phyloP scores from a whole-genome alignment of 495 filamentous ascomycete genomes.

The Amphirosellinia nigrospora region DNA sequence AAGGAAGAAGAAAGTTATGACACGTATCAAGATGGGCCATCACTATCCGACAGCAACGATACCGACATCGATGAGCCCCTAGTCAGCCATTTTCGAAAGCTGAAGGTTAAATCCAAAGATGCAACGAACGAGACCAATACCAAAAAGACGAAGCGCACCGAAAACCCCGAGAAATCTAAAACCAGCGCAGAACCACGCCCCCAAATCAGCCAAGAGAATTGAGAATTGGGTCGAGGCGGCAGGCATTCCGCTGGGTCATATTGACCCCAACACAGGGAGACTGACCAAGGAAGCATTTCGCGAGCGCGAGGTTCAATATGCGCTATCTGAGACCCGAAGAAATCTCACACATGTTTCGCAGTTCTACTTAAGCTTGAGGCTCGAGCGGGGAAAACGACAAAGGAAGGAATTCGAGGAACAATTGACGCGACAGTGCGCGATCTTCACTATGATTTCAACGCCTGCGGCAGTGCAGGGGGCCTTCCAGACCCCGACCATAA shows the following conservation, averaged over 20 bases:
- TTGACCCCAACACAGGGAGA: conserved; percentile 10
- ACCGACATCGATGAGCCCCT: conserved; percentile 26
- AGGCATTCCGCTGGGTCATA: not conserved
- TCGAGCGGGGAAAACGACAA: conserved; percentile 35
- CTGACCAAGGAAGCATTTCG: conserved; percentile 26
- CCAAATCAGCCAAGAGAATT: not conserved
- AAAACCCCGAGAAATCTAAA: not conserved
- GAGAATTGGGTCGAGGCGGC: not conserved
- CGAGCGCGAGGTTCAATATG: conserved; percentile 28
- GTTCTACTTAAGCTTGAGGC: conserved; percentile 38
- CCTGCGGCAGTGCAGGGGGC: not conserved
- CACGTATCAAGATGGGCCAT: conserved; percentile 23
- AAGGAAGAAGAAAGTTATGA: conserved; percentile 29
- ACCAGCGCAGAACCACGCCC: not conserved
- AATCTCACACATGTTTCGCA: conserved; percentile 36
- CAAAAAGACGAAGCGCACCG: not conserved
- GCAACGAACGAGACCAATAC: not conserved
- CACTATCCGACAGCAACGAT: conserved; percentile 21
- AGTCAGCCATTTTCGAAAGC: not conserved
- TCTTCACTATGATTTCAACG: conserved; percentile 10
- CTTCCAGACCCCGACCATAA: not conserved
- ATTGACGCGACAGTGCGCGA: conserved; percentile 35
- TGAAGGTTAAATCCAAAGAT: not conserved
- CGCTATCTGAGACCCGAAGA: conserved; percentile 26
- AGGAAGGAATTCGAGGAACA: conserved; percentile 35